Percentiles rank a stretch among this genome's conserved stretches.
Conservation (phyloP, 2,329 filamentous ascomycete genomes). For the Cladosporium colombiae region DNA sequence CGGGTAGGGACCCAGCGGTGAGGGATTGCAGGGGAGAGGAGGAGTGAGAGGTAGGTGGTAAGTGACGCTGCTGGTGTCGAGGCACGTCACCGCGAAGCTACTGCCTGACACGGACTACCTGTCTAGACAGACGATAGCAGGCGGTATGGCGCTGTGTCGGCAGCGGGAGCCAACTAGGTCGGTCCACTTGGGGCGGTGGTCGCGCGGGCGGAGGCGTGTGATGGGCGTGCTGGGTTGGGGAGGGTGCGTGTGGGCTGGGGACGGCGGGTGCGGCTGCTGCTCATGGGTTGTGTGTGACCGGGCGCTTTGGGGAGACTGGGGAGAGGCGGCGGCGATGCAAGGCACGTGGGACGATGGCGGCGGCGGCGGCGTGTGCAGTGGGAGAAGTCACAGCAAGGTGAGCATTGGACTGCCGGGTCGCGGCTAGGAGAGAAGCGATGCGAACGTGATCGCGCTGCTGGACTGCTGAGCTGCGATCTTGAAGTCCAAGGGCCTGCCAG, state of each 20-base stretch:
- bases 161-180: neutral
- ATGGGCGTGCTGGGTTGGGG: neutral
- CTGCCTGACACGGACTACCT: conserved; percentile 1
- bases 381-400: no score
- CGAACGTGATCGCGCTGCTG: neutral
- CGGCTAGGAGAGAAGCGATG: neutral
- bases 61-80: neutral
- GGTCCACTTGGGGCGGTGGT: conserved; percentile 15
- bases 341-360: conserved; percentile 19
- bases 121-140: neutral
- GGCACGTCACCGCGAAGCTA: conserved; percentile 13
- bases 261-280: conserved; percentile 5
- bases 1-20: conserved; percentile 18
- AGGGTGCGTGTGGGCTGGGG: conserved; percentile 13
- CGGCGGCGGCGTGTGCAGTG: no score
- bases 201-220: conserved; percentile 10
- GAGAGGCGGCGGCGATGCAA: neutral
- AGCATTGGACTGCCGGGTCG: conserved; percentile 16
- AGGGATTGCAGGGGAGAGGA: conserved; percentile 6
- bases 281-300: neutral
- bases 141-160: neutral
- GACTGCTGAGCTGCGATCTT: neutral
- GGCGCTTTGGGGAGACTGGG: neutral
- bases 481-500: neutral
- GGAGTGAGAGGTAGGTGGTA: neutral